Evolutionary conservation across 2,329 filamentous ascomycete species (phyloP).

Genomic region (Arthrobotrys pseudoclavata): DNA sequence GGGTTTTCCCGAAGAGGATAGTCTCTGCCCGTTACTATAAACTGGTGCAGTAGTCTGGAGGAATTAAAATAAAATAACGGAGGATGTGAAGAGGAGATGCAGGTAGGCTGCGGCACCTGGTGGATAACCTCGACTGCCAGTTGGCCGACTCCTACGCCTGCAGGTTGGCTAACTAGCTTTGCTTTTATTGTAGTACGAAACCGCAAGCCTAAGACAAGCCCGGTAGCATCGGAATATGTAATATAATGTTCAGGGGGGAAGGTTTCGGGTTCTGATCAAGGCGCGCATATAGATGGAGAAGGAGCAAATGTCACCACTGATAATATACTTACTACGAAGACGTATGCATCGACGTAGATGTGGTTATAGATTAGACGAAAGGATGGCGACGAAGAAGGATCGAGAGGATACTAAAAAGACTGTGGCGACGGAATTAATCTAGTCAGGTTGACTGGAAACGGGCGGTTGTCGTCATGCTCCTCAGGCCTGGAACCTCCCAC

Average conservation of each 20-base stretch:
- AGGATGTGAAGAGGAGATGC: constrained; percentile 30
- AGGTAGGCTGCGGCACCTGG: constrained; percentile 17
- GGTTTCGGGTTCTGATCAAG: constrained; percentile 1
- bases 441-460: constrained; percentile 1
- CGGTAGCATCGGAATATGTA: constrained; percentile 30
- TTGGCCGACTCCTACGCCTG: constrained; percentile 4
- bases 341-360: neutral
- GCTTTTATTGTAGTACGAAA: constrained; percentile 7
- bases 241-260: constrained; percentile 24
- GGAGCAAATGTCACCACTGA: constrained; percentile 14
- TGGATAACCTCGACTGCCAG: neutral
- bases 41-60: neutral
- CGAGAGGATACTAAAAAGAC: neutral
- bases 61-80: constrained; percentile 14
- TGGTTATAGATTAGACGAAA: too few species aligned
- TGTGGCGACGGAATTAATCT: constrained; percentile 27
- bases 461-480: constrained; percentile 24
- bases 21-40: constrained; percentile 28
- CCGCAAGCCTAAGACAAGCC: constrained; percentile 25
- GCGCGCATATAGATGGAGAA: constrained; percentile 8
- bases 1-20: constrained; percentile 50
- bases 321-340: neutral
- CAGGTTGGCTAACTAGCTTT: constrained; percentile 2
- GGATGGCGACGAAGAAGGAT: constrained; percentile 5
- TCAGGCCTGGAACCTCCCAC: constrained; percentile 16